phyloP scores from a whole-genome alignment of 176 grass and related monocot species.

The Zizania latifolia region DNA sequence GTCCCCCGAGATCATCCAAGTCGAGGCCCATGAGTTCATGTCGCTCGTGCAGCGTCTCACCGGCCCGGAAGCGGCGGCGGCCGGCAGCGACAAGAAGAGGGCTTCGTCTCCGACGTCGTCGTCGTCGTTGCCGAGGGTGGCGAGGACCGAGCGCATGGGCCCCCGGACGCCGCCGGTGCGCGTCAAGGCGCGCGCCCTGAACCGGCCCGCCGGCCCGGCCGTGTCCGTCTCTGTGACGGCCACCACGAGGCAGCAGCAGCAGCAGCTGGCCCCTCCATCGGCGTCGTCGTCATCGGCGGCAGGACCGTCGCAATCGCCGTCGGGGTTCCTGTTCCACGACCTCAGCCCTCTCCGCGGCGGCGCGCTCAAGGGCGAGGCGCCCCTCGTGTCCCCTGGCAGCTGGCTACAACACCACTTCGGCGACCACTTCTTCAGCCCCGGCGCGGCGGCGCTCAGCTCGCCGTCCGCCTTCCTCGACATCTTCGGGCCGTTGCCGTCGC shows the following conservation, averaged over 20 bases:
- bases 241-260: conserved; percentile 28
- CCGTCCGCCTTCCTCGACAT: conserved; percentile 78
- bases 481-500: conserved; percentile 45
- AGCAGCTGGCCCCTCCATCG: conserved; percentile 1
- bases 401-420: conserved; percentile 56
- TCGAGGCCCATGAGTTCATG: conserved; percentile 85
- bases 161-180: conserved; percentile 35
- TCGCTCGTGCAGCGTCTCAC: conserved; percentile 84
- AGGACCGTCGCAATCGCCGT: conserved; percentile 7
- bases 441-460: conserved; percentile 10
- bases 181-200: conserved; percentile 64
- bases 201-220: conserved; percentile 25
- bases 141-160: not conserved
- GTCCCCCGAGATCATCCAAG: conserved; percentile 82
- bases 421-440: conserved; percentile 57
- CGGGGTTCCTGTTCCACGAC: conserved; percentile 53
- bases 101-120: not conserved
- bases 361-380: conserved; percentile 50
- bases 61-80: conserved; percentile 36
- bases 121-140: not conserved
- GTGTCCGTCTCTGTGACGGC: conserved; percentile 51
- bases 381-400: conserved; percentile 37
- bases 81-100: conserved; percentile 1
- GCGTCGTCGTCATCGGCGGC: not conserved
- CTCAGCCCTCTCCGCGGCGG: conserved; percentile 54